These are phyloP conservation scores for Vigna trinervia DNA, from an alignment of 306 rosid species.

Conservation along the genomic window DNA sequence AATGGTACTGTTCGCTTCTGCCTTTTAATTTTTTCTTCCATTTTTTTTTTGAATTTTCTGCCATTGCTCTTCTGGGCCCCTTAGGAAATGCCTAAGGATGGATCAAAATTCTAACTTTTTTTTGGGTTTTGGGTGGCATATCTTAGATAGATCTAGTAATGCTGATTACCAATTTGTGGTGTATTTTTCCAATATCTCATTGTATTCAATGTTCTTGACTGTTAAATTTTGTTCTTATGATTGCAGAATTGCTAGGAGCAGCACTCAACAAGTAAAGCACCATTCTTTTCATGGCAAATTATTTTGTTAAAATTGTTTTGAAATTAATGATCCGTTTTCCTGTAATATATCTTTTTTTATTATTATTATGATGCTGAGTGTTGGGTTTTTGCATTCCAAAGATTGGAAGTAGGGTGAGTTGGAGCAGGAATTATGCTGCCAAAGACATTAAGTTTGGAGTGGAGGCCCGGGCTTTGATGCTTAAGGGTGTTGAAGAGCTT, in stretches of 20 bases:
- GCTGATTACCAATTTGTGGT: not conserved
- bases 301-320: slow-evolving; percentile 5
- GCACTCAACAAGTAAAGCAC: slow-evolving; percentile 69
- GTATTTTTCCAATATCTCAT: not conserved
- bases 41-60: not conserved
- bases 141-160: slow-evolving; percentile 38
- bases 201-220: slow-evolving; percentile 12
- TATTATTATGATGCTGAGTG: not conserved
- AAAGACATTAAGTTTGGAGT: slow-evolving; percentile 94
- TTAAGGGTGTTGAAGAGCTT: slow-evolving; percentile 95
- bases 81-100: not conserved
- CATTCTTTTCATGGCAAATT: not conserved
- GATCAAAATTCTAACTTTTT: slow-evolving; percentile 16
- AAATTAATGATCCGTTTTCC: not conserved
- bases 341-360: not conserved
- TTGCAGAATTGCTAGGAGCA: slow-evolving; percentile 69
- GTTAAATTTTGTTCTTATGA: slow-evolving; percentile 2
- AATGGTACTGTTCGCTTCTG: not conserved
- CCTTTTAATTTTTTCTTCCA: not conserved
- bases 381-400: slow-evolving; percentile 24
- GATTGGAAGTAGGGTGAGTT: slow-evolving; percentile 77
- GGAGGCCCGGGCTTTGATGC: slow-evolving; percentile 97
- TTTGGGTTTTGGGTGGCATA: not conserved
- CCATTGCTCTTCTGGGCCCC: slow-evolving; percentile 1
- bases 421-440: slow-evolving; percentile 92